Evolutionary conservation across 768 basidiomycete species (phyloP), one percentile per base, ranked within the genome.

Genomic region (Mycena belliarum): DNA sequence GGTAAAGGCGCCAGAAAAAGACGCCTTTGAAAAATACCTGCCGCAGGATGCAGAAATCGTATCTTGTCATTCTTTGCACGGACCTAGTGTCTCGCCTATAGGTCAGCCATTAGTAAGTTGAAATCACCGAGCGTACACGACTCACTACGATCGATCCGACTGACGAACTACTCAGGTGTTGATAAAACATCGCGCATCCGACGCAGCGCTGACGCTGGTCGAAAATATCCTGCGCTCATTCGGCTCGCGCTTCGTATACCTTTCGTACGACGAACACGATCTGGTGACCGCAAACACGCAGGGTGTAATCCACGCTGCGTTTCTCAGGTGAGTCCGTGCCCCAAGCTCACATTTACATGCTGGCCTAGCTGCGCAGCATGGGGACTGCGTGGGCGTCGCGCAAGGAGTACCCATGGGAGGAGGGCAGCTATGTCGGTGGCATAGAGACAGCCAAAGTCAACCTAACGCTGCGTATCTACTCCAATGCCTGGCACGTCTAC

Each of bases 401-500:
- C 9, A 73, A 76, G 9, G 78, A 81, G 23, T 98, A 97, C 71
- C 96, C 96, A 6, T 98, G 96, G 96, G 96, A 98, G 72, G 84
- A 89, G 42, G 91, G 92, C 1, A 85, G 89, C 46, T 98, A 98
- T 73, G 92, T 97, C 35, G 93, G 95, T 23, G 96, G 96, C 12
- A 52, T 44, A 20, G 42, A 44, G 20, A 52, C 51, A 6, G 94
- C 94, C 65, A 99, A 99, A 74, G 94, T 94, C 66, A 99, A 99
- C 79, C 88, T 98, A 72, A 87, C 91, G 61, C 84, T 97, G 20
- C 91, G 96, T 0, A 98, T 99, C 66, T 98, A 97, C 74, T 83
- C 93, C 42, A 96, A 95, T 72, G 89, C 94, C 60, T 99, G 95
- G 95, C 96, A 99, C 74, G 96, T 99, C 69, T 99, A 99, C 71